Percentiles rank a stretch among this genome's conserved stretches.
Evolutionary conservation across 139 green algal genomes (phyloP).

Genomic region (Chlamydomonas sp.): DNA sequence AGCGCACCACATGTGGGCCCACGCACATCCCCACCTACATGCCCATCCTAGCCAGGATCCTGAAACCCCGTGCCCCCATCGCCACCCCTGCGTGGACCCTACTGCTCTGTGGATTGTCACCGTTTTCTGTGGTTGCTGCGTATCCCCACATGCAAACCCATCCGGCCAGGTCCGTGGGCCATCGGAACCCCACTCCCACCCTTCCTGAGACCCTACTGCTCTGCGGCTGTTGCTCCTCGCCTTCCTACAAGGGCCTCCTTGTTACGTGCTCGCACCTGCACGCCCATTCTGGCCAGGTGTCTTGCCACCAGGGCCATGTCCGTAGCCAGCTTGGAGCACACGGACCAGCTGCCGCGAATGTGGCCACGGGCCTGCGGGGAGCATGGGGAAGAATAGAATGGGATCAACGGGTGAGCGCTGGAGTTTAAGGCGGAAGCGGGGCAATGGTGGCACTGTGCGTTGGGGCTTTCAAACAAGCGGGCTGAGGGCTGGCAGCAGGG

Average conservation of each 20-base stretch:
- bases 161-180: too few relatives aligned
- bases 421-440: too few relatives aligned
- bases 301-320: conserved; percentile 40
- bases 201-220: neutral
- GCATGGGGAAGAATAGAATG: too few relatives aligned
- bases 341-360: conserved; percentile 15
- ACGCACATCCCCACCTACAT: neutral
- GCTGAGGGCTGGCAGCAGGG: too few relatives aligned
- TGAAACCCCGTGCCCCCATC: too few relatives aligned
- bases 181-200: neutral
- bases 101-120: too few relatives aligned
- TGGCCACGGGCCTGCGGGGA: neutral
- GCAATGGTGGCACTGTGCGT: too few relatives aligned
- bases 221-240: neutral
- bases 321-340: conserved; percentile 25
- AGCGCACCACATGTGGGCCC: neutral
- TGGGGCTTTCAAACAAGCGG: too few relatives aligned
- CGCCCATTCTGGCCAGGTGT: conserved; percentile 33
- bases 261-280: neutral
- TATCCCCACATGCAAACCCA: neutral
- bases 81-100: too few relatives aligned
- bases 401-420: too few relatives aligned
- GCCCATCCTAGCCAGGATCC: neutral
- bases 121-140: too few relatives aligned
- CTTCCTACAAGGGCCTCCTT: neutral